A percentile compares a stretch with the other conserved stretches of the same genome.
These are phyloP conservation scores for Leucoagaricus sp. DNA, from an alignment of 1,284 basidiomycete species.

Conservation along the genomic window DNA sequence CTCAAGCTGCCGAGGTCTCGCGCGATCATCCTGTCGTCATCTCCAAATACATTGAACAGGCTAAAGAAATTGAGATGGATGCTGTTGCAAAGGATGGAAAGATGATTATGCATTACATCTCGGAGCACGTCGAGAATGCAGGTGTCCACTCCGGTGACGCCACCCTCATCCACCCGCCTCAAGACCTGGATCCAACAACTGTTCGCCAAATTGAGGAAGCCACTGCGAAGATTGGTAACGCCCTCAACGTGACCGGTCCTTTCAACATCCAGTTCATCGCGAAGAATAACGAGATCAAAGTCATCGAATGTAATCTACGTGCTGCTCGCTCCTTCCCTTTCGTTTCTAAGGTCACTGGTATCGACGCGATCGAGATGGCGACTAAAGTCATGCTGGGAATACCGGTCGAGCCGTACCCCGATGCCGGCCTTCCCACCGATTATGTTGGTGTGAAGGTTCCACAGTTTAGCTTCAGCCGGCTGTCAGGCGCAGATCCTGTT, in stretches of 20 bases:
- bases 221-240: slow-evolving; percentile 95
- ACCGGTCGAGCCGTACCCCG: slow-evolving; percentile 90
- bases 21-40: slow-evolving; percentile 98
- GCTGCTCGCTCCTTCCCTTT: slow-evolving; percentile 99
- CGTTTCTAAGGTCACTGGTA: slow-evolving; percentile 96
- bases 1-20: slow-evolving; percentile 96
- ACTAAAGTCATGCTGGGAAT: slow-evolving; percentile 97
- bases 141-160: slow-evolving; percentile 98
- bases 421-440: slow-evolving; percentile 82
- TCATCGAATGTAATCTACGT: slow-evolving; percentile 98
- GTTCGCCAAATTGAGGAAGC: slow-evolving; percentile 96
- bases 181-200: slow-evolving; percentile 96
- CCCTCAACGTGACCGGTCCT: slow-evolving; percentile 98
- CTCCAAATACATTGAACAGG: slow-evolving; percentile 98
- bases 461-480: slow-evolving; percentile 95
- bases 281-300: slow-evolving; percentile 99
- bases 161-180: slow-evolving; percentile 96
- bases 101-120: slow-evolving; percentile 99
- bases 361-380: slow-evolving; percentile 98
- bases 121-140: slow-evolving; percentile 99
- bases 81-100: slow-evolving; percentile 96
- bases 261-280: slow-evolving; percentile 99
- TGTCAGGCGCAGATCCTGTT: slow-evolving; percentile 96
- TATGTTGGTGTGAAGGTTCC: slow-evolving; percentile 99
- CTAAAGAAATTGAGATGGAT: slow-evolving; percentile 99